These are phyloP conservation scores for Globisporangium perplexum DNA, from an alignment of 352 stramenopile species.

Conservation along the genomic window DNA sequence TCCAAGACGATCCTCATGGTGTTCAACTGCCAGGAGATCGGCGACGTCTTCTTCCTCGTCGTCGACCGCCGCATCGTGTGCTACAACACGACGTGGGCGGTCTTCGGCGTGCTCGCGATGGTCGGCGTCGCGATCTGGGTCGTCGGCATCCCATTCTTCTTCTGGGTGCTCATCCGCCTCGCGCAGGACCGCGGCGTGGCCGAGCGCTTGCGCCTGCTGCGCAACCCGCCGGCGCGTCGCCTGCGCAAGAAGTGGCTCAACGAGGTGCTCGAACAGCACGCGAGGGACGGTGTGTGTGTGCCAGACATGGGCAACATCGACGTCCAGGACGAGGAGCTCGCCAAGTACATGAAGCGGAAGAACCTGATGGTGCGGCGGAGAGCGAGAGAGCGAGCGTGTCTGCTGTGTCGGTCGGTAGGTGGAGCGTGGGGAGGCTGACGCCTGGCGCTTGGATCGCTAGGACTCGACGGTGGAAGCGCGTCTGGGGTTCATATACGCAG, in stretches of 20 bases:
- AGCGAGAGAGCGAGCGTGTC: background rate
- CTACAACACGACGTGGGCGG: constrained; percentile 55
- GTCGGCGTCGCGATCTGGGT: constrained; percentile 64
- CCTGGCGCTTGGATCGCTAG: constrained; percentile 12
- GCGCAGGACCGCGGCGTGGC: constrained; percentile 54
- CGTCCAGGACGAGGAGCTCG: constrained; percentile 60
- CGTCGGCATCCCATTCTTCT: constrained; percentile 73
- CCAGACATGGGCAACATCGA: constrained; percentile 44
- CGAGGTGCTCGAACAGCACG: constrained; percentile 44
- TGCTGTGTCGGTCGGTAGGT: background rate
- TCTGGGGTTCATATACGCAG: constrained; percentile 73
- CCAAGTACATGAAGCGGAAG: constrained; percentile 71
- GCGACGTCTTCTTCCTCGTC: constrained; percentile 51
- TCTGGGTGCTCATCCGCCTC: constrained; percentile 64
- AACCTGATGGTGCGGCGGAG: constrained; percentile 71
- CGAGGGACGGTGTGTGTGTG: constrained; percentile 37
- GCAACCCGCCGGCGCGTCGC: constrained; percentile 26
- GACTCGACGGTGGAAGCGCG: constrained; percentile 62
- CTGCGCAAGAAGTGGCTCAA: constrained; percentile 63
- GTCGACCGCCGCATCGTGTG: constrained; percentile 61
- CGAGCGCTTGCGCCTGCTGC: constrained; percentile 38
- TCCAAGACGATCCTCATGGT: constrained; percentile 75
- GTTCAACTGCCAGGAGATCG: constrained; percentile 79
- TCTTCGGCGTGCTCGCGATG: constrained; percentile 56
- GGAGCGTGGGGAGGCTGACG: background rate